Conservation (phyloP, 805 yeast species). For the Wickerhamomyces subpelliculosus region DNA sequence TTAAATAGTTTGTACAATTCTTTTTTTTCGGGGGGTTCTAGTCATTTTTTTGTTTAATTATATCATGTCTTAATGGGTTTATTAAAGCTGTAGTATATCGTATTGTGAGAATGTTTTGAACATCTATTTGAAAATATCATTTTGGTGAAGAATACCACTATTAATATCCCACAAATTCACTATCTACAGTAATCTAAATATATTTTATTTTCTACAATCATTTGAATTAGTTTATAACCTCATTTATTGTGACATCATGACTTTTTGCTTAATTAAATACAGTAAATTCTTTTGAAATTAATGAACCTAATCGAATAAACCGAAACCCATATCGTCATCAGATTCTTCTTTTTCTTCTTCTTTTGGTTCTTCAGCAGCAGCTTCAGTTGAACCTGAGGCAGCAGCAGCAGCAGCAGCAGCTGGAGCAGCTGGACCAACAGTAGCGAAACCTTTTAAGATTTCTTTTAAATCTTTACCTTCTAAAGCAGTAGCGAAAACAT, state of each 20-base stretch:
- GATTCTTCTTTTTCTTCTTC: constrained; percentile 59
- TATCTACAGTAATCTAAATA: too few species aligned
- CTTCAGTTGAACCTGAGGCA: constrained; percentile 42
- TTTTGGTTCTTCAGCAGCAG: constrained; percentile 53
- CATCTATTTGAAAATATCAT: too few species aligned
- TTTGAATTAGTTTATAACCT: too few species aligned
- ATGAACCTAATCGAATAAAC: constrained; percentile 70
- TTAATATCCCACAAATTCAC: too few species aligned
- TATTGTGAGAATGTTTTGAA: too few species aligned
- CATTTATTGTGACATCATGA: constrained; percentile 3
- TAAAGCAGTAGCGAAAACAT: constrained; percentile 75
- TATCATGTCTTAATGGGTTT: constrained; percentile 1
- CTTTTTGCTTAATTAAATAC: neutral
- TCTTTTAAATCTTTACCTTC: constrained; percentile 72
- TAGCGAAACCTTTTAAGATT: constrained; percentile 51
- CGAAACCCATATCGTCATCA: constrained; percentile 87
- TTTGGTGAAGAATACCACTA: too few species aligned
- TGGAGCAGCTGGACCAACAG: constrained; percentile 45
- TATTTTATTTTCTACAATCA: too few species aligned
- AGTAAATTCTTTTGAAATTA: neutral
- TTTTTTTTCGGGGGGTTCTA: constrained; percentile 1
- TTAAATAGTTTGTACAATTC: constrained; percentile 1
- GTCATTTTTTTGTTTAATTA: constrained; percentile 1
- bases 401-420: constrained; percentile 41
- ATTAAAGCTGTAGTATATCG: neutral